Base-by-base conservation (phyloP, 805 yeast species). In the Candida fluviatilis region DNA sequence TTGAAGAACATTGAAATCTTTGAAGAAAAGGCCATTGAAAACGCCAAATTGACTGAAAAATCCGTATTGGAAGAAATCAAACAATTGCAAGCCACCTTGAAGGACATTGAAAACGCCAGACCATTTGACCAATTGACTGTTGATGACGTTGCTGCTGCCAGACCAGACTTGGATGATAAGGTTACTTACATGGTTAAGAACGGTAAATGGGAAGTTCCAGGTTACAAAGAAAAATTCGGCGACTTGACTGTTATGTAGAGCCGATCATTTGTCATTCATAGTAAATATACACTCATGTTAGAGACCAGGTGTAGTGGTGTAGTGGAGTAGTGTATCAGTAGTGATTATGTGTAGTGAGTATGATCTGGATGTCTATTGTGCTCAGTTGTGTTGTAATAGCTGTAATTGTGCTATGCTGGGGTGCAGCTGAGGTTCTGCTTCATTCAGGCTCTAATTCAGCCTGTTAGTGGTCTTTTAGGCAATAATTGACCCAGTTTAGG, bases 171-270 rank as follows among this genome's bases (percentile, higher is more conserved):
- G 64, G 96, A 91, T 62, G 90, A 86, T 55, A 93, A 93, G 84
- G 96, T 90, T 54, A 77, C 73, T 58, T 88, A 88, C 73, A 83
- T 91, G 93, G 89, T 93, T 57, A 80, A 83, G 78, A 83, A 90
- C 77, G 96, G 96, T 71, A 85, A 85, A 76, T 90, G 96, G 95
- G 87, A 86, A 61, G 95, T 90, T 54, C 98, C 98, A 57, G 96
- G 96, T 57, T 93, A 93, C 82, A 82, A 85, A 72, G 98, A 93
- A 72, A 93, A 90, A 82, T 93, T 93, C 68, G 98, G 98, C 69
- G 87, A 85, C 66, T 80, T 91, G 71, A 88, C 91, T 58, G 88
- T 89, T 66, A 93, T 91, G 97, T 77, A 70, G 64, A 38, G n/a
- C n/a, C n/a, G n/a, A n/a, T n/a, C n/a, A n/a, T n/a, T n/a, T n/a